Base-by-base conservation (phyloP, 352 stramenopile genomes). In the Pythium sukuiense region DNA sequence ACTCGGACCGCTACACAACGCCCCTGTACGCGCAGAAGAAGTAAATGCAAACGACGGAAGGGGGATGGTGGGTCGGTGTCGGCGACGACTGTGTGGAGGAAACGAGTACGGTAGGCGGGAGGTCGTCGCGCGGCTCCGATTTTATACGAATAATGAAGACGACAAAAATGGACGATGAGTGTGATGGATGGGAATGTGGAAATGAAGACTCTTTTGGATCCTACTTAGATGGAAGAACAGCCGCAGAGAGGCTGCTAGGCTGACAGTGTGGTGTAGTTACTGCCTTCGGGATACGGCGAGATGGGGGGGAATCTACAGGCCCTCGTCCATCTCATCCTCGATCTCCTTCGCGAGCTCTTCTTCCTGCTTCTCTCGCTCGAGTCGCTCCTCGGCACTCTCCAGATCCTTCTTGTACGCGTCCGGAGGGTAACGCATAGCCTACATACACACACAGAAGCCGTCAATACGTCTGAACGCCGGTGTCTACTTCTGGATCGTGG, bases 371-470 rank as follows among this genome's bases (percentile, higher is more conserved):
- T 98, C 90, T 35, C 94, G 88, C 73, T 97, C 93, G 4, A 96
- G 83, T 26, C 90, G 77, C 73, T 98, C 96, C 49, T 96, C 86
- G 2, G 85, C 86, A 35, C 85, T 94, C 71, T 99, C 94, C 30
- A 98, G 74, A 61, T 99, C 93, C 71, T 98, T 98, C 83, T 99
- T 99, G 81, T 99, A 98, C 13, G 94, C 96, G 83, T 99, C 96
- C 35, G 93, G 89, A 20, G 97, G 97, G 77, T 99, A 99, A 50
- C 94, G 86, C 96, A 99, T 99, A 18, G 82, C 84, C 80, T 88
- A 65, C 13, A 65, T 26, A 55, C 33, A n/a, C 30, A 61, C 6
- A 43, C 16, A 43, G 11, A n/a, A 13, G 37, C 37, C 11, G 14
- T 16, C 14, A 13, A 13, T 43, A 13, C 16, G 37, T 24, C 20